Evolutionary conservation across 768 basidiomycete genomes (phyloP).

Genomic region (Candolleomyces efflorescens): DNA sequence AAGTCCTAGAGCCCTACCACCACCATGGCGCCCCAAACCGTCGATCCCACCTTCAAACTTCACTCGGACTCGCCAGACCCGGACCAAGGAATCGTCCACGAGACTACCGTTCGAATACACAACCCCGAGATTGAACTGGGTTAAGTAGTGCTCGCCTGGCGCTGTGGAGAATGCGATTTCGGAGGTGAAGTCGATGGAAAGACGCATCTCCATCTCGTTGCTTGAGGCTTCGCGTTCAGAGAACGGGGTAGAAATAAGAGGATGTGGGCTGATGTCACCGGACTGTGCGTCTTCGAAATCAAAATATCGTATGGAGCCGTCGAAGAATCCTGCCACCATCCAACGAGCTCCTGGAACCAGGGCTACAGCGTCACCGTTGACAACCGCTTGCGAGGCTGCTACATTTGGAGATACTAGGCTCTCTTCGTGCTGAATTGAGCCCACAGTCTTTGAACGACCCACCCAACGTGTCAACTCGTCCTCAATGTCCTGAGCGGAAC

Average conservation of each 20-base stretch:
- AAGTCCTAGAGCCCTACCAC: too few species aligned
- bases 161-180: background rate
- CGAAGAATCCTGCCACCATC: background rate
- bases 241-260: background rate
- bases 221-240: background rate
- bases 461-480: background rate
- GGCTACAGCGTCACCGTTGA: background rate
- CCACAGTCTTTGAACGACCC: background rate
- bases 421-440: too few species aligned
- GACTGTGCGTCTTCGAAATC: background rate
- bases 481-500: background rate
- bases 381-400: background rate
- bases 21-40: too few species aligned
- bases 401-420: background rate
- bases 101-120: too few species aligned
- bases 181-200: background rate
- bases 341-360: background rate
- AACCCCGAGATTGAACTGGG: background rate
- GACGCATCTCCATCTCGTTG: too few species aligned
- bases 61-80: too few species aligned
- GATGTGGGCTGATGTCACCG: background rate
- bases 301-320: background rate
- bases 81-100: too few species aligned
- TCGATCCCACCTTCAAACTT: too few species aligned
- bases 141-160: background rate